Percentiles rank a stretch among this genome's conserved stretches.
phyloP scores from a whole-genome alignment of 768 basidiomycete species.

The Auriscalpium vulgare region DNA sequence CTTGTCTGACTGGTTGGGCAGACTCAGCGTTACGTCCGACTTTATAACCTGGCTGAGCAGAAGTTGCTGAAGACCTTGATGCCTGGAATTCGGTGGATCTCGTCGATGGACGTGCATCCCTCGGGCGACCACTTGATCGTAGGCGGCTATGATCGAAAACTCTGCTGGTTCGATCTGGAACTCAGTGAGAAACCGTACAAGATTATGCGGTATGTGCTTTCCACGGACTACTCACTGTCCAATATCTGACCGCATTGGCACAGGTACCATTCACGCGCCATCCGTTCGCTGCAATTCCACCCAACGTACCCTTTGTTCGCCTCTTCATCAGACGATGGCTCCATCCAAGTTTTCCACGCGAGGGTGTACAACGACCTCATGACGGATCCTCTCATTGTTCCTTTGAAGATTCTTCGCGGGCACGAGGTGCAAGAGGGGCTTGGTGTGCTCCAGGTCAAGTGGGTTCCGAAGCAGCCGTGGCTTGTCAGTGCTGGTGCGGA shows the following conservation, averaged over 20 bases:
- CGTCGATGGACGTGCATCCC: slow-evolving; percentile 93
- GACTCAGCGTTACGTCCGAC: slow-evolving; percentile 94
- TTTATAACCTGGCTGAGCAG: slow-evolving; percentile 94
- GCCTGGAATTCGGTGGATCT: slow-evolving; percentile 97
- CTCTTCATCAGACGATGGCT: slow-evolving; percentile 93
- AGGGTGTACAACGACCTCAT: slow-evolving; percentile 92
- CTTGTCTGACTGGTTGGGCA: slow-evolving; percentile 23
- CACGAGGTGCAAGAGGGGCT: slow-evolving; percentile 79
- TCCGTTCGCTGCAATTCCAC: slow-evolving; percentile 90
- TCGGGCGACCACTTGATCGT: slow-evolving; percentile 95
- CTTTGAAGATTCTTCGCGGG: slow-evolving; percentile 92
- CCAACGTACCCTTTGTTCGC: slow-evolving; percentile 93
- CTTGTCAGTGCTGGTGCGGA: slow-evolving; percentile 89
- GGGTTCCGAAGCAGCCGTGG: slow-evolving; percentile 91
- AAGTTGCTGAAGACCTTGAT: slow-evolving; percentile 87
- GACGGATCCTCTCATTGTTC: slow-evolving; percentile 96
- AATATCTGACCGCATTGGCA: not conserved
- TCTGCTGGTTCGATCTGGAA: slow-evolving; percentile 99
- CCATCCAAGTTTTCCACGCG: slow-evolving; percentile 94
- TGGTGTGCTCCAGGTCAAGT: slow-evolving; percentile 85
- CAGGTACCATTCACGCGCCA: slow-evolving; percentile 91
- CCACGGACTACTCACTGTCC: not conserved
- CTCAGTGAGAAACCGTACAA: slow-evolving; percentile 96
- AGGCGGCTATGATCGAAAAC: slow-evolving; percentile 93
- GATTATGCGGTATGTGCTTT: slow-evolving; percentile 63